phyloP scores from a whole-genome alignment of 139 green algal species.

The Chlorella sp. region DNA sequence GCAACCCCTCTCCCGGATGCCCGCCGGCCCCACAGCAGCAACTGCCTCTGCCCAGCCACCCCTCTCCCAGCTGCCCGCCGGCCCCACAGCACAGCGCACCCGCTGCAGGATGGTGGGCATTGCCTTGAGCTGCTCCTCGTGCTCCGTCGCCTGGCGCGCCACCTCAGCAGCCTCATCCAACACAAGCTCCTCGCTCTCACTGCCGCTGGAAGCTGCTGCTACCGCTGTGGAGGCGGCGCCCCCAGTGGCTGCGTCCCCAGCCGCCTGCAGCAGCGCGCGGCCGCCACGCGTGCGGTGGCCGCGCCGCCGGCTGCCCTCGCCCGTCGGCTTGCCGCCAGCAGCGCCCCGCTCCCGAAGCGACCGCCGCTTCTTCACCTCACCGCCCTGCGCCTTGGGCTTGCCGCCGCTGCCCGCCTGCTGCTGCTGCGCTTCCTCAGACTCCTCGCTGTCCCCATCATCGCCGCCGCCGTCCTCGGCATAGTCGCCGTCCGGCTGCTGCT shows the following conservation, averaged over 20 bases:
- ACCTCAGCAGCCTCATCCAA: slow-evolving; percentile 8
- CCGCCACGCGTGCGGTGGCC: background rate
- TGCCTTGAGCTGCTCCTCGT: background rate
- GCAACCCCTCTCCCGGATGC: too few relatives aligned
- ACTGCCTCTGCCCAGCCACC: too few relatives aligned
- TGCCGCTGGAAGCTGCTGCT: background rate
- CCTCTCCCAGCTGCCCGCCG: too few relatives aligned
- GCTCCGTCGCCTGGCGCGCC: background rate
- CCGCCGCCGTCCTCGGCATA: background rate
- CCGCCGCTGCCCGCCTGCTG: background rate
- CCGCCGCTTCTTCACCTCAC: background rate
- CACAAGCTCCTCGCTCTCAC: background rate
- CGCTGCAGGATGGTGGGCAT: slow-evolving; percentile 12
- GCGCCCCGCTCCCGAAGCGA: background rate
- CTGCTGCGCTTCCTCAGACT: background rate
- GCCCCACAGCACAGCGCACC: too few relatives aligned
- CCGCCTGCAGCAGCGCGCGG: slow-evolving; percentile 8
- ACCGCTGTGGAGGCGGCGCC: background rate
- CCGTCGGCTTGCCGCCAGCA: background rate
- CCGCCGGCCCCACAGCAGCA: too few relatives aligned
- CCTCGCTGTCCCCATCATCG: background rate
- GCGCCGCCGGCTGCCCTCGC: background rate
- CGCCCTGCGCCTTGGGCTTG: background rate
- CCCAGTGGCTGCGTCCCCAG: background rate
- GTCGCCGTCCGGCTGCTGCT: background rate